phyloP scores from a whole-genome alignment of 2,329 filamentous ascomycete genomes.

The Colletotrichum somersetense region DNA sequence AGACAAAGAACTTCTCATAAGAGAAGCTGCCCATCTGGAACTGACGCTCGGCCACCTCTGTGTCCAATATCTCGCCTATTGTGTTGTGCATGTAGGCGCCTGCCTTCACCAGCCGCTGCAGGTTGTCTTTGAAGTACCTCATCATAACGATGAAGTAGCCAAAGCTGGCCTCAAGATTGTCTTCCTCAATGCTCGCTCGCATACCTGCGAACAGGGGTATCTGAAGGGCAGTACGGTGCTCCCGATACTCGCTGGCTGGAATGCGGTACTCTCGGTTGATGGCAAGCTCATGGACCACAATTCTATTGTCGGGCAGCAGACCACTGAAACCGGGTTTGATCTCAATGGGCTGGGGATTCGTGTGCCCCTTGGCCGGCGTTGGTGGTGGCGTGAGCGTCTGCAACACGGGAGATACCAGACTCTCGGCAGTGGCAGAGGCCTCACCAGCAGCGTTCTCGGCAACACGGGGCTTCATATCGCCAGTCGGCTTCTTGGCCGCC shows the following conservation, averaged over 20 bases:
- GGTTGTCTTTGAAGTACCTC: conserved; percentile 76
- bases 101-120: conserved; percentile 77
- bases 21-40: conserved; percentile 81
- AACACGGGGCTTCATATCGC: conserved; percentile 78
- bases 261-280: conserved; percentile 85
- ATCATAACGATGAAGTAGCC: conserved; percentile 78
- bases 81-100: conserved; percentile 80
- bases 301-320: conserved; percentile 78
- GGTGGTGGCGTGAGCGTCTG: conserved; percentile 68
- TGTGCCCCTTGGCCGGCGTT: conserved; percentile 59
- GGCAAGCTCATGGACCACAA: conserved; percentile 82
- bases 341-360: conserved; percentile 54
- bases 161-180: conserved; percentile 74
- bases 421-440: conserved; percentile 54
- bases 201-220: conserved; percentile 67
- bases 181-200: conserved; percentile 74
- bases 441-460: conserved; percentile 61
- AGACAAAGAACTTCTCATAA: conserved; percentile 83
- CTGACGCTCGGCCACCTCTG: conserved; percentile 76
- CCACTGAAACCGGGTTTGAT: conserved; percentile 60
- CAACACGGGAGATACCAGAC: conserved; percentile 55
- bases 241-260: conserved; percentile 70
- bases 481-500: conserved; percentile 73
- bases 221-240: conserved; percentile 64
- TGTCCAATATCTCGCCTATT: conserved; percentile 81